These are phyloP conservation scores for Candida andamanensis DNA, from an alignment of 805 yeast species.

Conservation along the genomic window DNA sequence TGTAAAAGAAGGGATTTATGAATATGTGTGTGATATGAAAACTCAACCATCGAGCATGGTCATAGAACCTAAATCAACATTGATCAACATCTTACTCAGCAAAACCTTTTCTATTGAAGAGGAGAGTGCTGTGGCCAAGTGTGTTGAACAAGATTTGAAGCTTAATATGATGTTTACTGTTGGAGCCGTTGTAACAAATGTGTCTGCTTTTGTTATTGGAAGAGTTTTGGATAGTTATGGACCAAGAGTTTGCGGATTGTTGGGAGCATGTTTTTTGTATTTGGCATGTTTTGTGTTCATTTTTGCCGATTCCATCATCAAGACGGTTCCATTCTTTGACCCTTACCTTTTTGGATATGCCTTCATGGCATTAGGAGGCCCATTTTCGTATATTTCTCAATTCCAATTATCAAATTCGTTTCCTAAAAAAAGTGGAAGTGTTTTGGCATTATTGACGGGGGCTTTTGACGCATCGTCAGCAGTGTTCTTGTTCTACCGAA, in stretches of 20 bases:
- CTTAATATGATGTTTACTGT: slow-evolving; percentile 56
- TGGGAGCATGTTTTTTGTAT: slow-evolving; percentile 45
- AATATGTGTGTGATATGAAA: slow-evolving; percentile 28
- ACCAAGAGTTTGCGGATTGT: slow-evolving; percentile 49
- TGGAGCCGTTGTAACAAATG: slow-evolving; percentile 53
- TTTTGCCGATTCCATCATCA: slow-evolving; percentile 23
- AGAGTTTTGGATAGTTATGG: slow-evolving; percentile 46
- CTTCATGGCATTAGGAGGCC: slow-evolving; percentile 54
- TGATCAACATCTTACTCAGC: slow-evolving; percentile 11
- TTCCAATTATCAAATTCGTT: slow-evolving; percentile 55
- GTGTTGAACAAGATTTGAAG: slow-evolving; percentile 50
- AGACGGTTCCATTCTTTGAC: slow-evolving; percentile 27
- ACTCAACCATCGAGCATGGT: slow-evolving; percentile 4
- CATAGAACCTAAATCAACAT: slow-evolving; percentile 9
- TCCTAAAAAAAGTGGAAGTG: slow-evolving; percentile 48
- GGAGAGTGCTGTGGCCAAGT: slow-evolving; percentile 33
- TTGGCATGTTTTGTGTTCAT: slow-evolving; percentile 45
- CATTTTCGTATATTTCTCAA: slow-evolving; percentile 50
- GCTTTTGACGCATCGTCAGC: slow-evolving; percentile 59
- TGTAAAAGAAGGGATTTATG: slow-evolving; percentile 45
- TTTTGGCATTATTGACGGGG: slow-evolving; percentile 51
- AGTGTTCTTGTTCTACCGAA: slow-evolving; percentile 44
- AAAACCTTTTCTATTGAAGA: slow-evolving; percentile 8
- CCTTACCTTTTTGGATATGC: slow-evolving; percentile 51
- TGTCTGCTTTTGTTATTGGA: slow-evolving; percentile 49